Percentiles rank a stretch among this genome's conserved stretches.
phyloP scores from a whole-genome alignment of 2,329 filamentous ascomycete species.

The Neophaeococcomyces aloes region DNA sequence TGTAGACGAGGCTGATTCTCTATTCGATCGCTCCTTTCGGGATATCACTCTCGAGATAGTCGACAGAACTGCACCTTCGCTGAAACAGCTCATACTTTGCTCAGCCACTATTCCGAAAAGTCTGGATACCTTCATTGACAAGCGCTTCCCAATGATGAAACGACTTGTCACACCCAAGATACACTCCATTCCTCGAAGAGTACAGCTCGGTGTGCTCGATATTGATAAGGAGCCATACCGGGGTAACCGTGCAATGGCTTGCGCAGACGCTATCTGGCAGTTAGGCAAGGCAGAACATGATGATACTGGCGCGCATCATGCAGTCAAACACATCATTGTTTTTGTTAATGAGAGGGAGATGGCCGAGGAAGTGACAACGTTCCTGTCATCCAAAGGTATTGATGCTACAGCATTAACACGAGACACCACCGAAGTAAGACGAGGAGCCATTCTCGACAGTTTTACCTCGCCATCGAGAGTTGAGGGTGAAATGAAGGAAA shows the following conservation, averaged over 20 bases:
- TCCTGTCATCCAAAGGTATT: constrained; percentile 73
- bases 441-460: constrained; percentile 62
- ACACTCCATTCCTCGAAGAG: constrained; percentile 86
- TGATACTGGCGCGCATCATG: constrained; percentile 37
- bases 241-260: constrained; percentile 85
- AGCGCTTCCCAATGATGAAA: constrained; percentile 69
- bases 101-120: constrained; percentile 90
- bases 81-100: constrained; percentile 82
- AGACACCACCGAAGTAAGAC: constrained; percentile 67
- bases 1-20: constrained; percentile 89
- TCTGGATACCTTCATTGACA: constrained; percentile 73
- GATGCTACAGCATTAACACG: constrained; percentile 76
- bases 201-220: constrained; percentile 88
- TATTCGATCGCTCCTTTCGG: constrained; percentile 86
- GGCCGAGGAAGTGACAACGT: constrained; percentile 68
- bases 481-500: constrained; percentile 14
- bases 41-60: constrained; percentile 73
- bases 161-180: constrained; percentile 91
- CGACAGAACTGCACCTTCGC: constrained; percentile 66
- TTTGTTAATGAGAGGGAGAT: constrained; percentile 96
- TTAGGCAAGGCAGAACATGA: constrained; percentile 70
- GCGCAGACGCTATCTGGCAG: constrained; percentile 87
- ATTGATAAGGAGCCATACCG: constrained; percentile 85
- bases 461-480: constrained; percentile 48
- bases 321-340: constrained; percentile 73